phyloP scores from a whole-genome alignment of 2,329 filamentous ascomycete genomes.

The Pseudocercospora musae region DNA sequence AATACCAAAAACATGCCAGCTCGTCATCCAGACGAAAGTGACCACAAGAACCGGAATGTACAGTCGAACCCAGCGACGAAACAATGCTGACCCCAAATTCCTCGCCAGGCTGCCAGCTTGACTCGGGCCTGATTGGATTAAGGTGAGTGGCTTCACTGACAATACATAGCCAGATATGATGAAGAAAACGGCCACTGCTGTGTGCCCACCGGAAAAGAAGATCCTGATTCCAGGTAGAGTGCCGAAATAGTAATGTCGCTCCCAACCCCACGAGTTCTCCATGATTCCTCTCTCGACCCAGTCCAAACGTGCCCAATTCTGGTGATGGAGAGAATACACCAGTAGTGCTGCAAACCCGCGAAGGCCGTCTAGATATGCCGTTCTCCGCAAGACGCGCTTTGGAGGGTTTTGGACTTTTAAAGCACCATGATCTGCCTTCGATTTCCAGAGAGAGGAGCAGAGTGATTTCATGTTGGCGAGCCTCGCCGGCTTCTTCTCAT shows the following conservation, averaged over 20 bases:
- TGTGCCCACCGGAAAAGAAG: constrained; percentile 61
- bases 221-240: constrained; percentile 56
- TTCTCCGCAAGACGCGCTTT: constrained; percentile 36
- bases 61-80: constrained; percentile 50
- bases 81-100: constrained; percentile 46
- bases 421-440: background rate
- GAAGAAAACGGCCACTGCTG: constrained; percentile 53
- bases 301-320: constrained; percentile 52
- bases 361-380: constrained; percentile 62
- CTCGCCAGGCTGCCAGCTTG: constrained; percentile 34
- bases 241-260: constrained; percentile 48
- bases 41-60: constrained; percentile 53
- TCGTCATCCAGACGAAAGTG: constrained; percentile 53
- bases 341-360: constrained; percentile 64
- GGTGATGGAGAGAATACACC: constrained; percentile 63
- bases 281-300: constrained; percentile 40
- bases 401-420: background rate
- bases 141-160: constrained; percentile 43
- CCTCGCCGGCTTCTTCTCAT: background rate
- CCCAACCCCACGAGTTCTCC: constrained; percentile 54
- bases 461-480: background rate
- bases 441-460: background rate
- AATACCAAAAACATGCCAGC: constrained; percentile 53
- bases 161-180: constrained; percentile 53
- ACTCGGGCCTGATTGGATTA: constrained; percentile 28